Base-by-base conservation (phyloP, 176 grass and related monocot species). In the Pontederia crassipes region DNA sequence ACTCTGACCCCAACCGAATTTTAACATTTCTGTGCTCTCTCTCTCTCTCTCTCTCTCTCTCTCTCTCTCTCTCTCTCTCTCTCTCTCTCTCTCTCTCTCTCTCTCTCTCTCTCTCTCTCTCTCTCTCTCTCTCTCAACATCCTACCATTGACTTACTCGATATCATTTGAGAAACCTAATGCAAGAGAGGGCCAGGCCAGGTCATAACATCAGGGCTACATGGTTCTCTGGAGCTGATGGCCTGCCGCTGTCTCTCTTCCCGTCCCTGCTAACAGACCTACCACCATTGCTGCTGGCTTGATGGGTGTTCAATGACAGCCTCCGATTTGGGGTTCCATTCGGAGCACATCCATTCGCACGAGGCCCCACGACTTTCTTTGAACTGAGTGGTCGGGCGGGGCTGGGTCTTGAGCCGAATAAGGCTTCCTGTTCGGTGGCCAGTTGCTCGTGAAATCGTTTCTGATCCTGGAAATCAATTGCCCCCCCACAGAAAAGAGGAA, bases 401-500 rank as follows among this genome's bases (percentile, higher is more conserved):
- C 83, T 88, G 11, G 67, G 81, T 51, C 74, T 83, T 0, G 77
- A 81, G 15, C 85, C 82, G 0, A 89, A 81, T 2, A 86, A 20
- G 45, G 87, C 58, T 78, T 95, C 90, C 68, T 89, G 79, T 65
- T 95, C 85, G 0, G 80, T 77, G 0, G 83, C 67, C 18, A 90
- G 78, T 64, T 88, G 93, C 54, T 85, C 93, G 15, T 91, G 80
- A 52, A 91, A 75, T 58, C 86, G 86, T 55, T 97, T 97, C 70
- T 91, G 87, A 65, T 97, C 87, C 93, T 97, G 81, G 2, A 62
- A 64, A 46, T 54, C 46, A 28, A 52, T 6, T 48, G 4, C 3
- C 8, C 11, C 10, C 75, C 10, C n/a, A n/a, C 48, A 48, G n/a
- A 49, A 15, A 45, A 56, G 14, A 64, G 48, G 49, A 52, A 9